Conservation (phyloP, 1,284 basidiomycete genomes). For the Mycena sp. region DNA sequence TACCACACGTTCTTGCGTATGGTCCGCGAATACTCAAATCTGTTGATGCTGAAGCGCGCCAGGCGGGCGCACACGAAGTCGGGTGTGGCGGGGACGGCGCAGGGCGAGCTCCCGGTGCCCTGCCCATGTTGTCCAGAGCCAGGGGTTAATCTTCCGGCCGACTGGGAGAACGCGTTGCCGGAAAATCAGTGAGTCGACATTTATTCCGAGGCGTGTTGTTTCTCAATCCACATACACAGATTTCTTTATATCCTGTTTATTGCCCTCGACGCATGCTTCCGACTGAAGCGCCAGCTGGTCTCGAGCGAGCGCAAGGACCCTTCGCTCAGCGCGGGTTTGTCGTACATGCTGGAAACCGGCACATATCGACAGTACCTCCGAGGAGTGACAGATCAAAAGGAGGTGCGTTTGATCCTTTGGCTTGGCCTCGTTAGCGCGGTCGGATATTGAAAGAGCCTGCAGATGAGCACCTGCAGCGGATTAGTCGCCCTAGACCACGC, state of each 20-base stretch:
- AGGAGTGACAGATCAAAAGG: conserved; percentile 13
- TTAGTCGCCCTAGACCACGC: no score
- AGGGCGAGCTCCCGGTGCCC: conserved; percentile 30
- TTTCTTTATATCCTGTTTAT: conserved; percentile 29
- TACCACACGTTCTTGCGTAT: conserved; percentile 27
- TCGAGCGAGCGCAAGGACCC: conserved; percentile 1
- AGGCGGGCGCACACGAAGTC: conserved; percentile 23
- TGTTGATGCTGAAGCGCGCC: conserved; percentile 33
- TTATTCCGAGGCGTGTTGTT: background rate
- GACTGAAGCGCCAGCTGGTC: conserved; percentile 26
- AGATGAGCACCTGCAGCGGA: no score
- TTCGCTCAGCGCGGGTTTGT: background rate
- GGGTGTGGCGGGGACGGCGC: conserved; percentile 27
- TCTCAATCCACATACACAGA: conserved; percentile 1
- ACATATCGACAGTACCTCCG: conserved; percentile 10
- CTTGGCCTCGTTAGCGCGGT: no score
- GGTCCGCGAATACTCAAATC: conserved; percentile 27
- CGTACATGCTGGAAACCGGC: conserved; percentile 1
- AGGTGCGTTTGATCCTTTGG: no score
- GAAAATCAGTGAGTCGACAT: conserved; percentile 4
- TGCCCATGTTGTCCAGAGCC: conserved; percentile 37
- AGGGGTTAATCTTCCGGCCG: conserved; percentile 33
- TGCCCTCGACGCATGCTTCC: conserved; percentile 35
- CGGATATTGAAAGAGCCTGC: no score
- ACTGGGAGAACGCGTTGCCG: conserved; percentile 26